A percentile compares a stretch with the other conserved stretches of the same genome.
These are phyloP conservation scores for Pelargonium nanum DNA, from an alignment of 345 rosid species.

Conservation along the genomic window DNA sequence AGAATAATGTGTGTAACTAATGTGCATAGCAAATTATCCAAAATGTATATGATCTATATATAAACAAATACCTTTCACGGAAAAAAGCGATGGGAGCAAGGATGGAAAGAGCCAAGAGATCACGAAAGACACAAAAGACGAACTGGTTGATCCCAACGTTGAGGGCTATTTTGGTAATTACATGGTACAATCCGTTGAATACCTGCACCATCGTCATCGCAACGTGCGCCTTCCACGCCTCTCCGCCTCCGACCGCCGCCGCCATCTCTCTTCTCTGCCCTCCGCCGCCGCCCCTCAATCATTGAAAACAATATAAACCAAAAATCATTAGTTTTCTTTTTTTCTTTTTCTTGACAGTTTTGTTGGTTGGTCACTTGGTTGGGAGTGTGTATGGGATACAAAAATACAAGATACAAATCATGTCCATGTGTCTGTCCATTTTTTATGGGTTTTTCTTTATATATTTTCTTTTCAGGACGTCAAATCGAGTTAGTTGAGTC, in stretches of 20 bases:
- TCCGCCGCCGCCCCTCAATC: too few relatives aligned
- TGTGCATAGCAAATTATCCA: not conserved
- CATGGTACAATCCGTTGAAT: constrained; percentile 83
- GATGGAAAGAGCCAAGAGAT: constrained; percentile 76
- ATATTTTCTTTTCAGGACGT: too few relatives aligned
- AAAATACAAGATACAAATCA: too few relatives aligned
- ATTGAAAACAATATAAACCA: too few relatives aligned
- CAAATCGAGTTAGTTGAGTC: too few relatives aligned
- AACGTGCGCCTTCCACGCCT: constrained; percentile 52
- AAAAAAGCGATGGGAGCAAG: constrained; percentile 80
- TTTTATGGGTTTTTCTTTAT: too few relatives aligned
- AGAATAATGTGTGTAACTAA: too few relatives aligned
- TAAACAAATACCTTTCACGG: constrained; percentile 59
- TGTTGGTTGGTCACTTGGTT: too few relatives aligned
- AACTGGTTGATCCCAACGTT: constrained; percentile 91
- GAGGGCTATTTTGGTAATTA: constrained; percentile 89
- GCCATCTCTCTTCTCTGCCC: not conserved
- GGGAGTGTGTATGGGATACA: too few relatives aligned
- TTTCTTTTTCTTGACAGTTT: too few relatives aligned
- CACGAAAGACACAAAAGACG: constrained; percentile 89
- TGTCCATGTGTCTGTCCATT: too few relatives aligned
- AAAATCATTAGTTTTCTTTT: too few relatives aligned
- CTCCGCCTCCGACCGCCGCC: constrained; percentile 26
- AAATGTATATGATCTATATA: not conserved
- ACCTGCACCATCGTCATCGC: constrained; percentile 85